Percentiles rank a stretch among this genome's conserved stretches.
phyloP scores from a whole-genome alignment of 2,329 filamentous ascomycete species.

The Aspergillus sp. region DNA sequence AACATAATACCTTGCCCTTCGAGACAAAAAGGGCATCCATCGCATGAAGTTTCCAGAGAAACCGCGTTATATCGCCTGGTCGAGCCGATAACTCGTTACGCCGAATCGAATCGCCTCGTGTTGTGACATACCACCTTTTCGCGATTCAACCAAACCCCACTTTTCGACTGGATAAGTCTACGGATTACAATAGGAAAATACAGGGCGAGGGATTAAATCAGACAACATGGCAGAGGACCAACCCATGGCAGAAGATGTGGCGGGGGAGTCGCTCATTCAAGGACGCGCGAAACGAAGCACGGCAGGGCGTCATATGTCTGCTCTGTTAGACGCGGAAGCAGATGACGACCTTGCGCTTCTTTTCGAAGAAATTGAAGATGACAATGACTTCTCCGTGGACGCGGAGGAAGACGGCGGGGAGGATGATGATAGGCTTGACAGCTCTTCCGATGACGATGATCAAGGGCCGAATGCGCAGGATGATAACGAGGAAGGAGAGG shows the following conservation, averaged over 20 bases:
- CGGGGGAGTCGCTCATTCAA: slow-evolving; percentile 27
- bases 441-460: slow-evolving; percentile 77
- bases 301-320: slow-evolving; percentile 78
- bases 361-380: slow-evolving; percentile 61
- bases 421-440: slow-evolving; percentile 78
- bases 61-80: not conserved
- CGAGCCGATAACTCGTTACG: not conserved
- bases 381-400: slow-evolving; percentile 38
- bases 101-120: no score
- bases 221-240: slow-evolving; percentile 22
- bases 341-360: slow-evolving; percentile 60
- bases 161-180: no score
- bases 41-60: no score
- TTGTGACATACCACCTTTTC: no score
- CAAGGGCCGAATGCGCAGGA: slow-evolving; percentile 51
- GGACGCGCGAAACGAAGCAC: slow-evolving; percentile 69
- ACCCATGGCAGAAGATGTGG: slow-evolving; percentile 18
- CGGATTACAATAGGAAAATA: no score
- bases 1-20: no score
- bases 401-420: slow-evolving; percentile 46
- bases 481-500: slow-evolving; percentile 81
- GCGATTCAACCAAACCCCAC: no score
- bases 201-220: not conserved
- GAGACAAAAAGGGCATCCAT: no score
- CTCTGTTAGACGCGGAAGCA: slow-evolving; percentile 69